Evolutionary conservation across 139 green algal genomes (phyloP).

Genomic region (Asterochloris erici): DNA sequence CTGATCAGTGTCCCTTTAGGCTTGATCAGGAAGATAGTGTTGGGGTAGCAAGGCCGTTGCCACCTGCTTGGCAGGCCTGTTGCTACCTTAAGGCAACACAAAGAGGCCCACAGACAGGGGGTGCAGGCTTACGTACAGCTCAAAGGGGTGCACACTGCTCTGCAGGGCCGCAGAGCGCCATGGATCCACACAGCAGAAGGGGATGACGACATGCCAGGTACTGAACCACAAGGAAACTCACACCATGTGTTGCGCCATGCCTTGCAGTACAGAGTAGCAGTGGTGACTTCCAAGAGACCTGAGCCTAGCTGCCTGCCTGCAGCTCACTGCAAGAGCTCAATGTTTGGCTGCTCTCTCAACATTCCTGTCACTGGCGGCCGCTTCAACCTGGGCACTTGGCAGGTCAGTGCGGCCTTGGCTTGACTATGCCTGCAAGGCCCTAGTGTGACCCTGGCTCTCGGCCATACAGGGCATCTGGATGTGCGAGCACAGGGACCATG

Average conservation of each 20-base stretch:
- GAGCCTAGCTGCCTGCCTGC: not conserved
- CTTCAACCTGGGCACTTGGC: conserved; percentile 66
- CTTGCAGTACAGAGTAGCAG: too few species aligned
- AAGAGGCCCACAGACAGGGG: too few species aligned
- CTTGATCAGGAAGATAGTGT: too few species aligned
- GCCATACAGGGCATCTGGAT: conserved; percentile 49
- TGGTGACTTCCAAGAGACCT: not conserved
- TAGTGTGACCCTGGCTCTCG: not conserved
- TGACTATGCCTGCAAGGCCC: not conserved
- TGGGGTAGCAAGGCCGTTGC: too few species aligned
- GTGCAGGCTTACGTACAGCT: too few species aligned
- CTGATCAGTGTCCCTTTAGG: too few species aligned
- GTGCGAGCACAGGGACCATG: conserved; percentile 56
- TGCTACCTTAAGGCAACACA: too few species aligned
- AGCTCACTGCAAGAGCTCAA: conserved; percentile 50
- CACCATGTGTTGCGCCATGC: too few species aligned
- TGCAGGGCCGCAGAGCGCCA: conserved; percentile 41
- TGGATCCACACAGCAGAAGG: conserved; percentile 65
- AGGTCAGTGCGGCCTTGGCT: conserved; percentile 19
- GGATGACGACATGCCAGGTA: conserved; percentile 59
- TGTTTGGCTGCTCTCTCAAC: conserved; percentile 58
- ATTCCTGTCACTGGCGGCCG: conserved; percentile 56
- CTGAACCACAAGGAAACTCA: not conserved
- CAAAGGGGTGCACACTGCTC: not conserved
- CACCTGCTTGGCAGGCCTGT: too few species aligned